Evolutionary conservation across 768 basidiomycete genomes (phyloP).

Genomic region (Gloeostereum incarnatum): DNA sequence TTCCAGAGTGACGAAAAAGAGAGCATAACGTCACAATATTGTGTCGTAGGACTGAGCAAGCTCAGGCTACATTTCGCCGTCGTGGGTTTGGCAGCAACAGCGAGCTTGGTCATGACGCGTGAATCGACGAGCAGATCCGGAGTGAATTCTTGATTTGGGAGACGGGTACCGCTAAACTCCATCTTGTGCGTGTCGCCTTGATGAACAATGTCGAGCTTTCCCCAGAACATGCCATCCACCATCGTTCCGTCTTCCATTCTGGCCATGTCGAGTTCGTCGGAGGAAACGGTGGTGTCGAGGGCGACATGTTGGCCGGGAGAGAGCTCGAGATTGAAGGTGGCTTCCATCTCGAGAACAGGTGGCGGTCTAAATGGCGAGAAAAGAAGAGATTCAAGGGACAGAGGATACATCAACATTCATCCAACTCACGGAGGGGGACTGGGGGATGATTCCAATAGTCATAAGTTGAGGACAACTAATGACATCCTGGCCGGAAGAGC

Average conservation of each 20-base stretch:
- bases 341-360: constrained; percentile 82
- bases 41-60: constrained; percentile 60
- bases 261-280: constrained; percentile 85
- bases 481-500: too few relatives aligned
- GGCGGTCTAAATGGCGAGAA: constrained; percentile 46
- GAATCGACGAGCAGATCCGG: constrained; percentile 70
- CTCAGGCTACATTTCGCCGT: constrained; percentile 71
- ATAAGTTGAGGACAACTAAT: constrained; percentile 2
- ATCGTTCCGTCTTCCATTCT: constrained; percentile 84
- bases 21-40: constrained; percentile 76
- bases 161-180: constrained; percentile 76
- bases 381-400: constrained; percentile 4
- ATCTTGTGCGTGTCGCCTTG: constrained; percentile 67
- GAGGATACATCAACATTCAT: constrained; percentile 9
- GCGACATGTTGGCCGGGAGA: constrained; percentile 71
- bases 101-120: constrained; percentile 68
- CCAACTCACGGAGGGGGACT: constrained; percentile 42
- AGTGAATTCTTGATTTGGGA: constrained; percentile 50
- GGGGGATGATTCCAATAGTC: constrained; percentile 8
- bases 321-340: constrained; percentile 76
- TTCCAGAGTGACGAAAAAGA: constrained; percentile 69
- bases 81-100: constrained; percentile 63
- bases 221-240: constrained; percentile 84
- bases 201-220: constrained; percentile 78
- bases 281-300: constrained; percentile 69